Conservation (phyloP, 23 red algal species). For the Gracilaria caudata region DNA sequence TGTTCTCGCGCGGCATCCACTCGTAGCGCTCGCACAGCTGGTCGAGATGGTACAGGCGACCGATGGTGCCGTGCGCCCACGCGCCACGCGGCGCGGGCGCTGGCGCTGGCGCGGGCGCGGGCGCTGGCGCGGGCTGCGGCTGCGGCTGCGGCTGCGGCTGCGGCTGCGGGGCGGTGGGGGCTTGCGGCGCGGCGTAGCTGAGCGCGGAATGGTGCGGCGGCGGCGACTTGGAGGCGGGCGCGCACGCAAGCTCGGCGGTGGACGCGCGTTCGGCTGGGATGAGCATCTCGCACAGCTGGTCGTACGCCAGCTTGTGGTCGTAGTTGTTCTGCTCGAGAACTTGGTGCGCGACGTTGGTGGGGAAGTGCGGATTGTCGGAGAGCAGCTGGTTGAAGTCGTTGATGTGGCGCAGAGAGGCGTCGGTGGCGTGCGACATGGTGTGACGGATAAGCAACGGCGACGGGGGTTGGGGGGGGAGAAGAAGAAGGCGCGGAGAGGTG, state of each 20-base stretch:
- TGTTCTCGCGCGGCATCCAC: slow-evolving; percentile 23
- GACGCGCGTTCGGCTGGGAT: slow-evolving; percentile 23
- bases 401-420: background rate
- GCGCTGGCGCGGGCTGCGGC: background rate
- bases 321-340: slow-evolving; percentile 19
- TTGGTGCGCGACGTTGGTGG: slow-evolving; percentile 21
- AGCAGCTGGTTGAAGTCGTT: slow-evolving; percentile 34
- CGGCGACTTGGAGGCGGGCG: background rate
- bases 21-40: slow-evolving; percentile 24
- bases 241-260: background rate
- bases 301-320: slow-evolving; percentile 33
- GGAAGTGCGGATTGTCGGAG: slow-evolving; percentile 20
- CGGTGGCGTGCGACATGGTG: background rate
- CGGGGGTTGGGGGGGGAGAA: background rate
- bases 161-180: background rate
- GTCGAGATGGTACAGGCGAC: slow-evolving; percentile 28
- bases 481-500: background rate
- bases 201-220: background rate
- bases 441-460: background rate
- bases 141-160: too few relatives aligned
- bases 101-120: background rate
- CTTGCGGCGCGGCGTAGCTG: background rate
- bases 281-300: slow-evolving; percentile 53
- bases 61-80: slow-evolving; percentile 46
- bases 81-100: slow-evolving; percentile 9